These are phyloP conservation scores for Fusarium sp. DNA, from an alignment of 2,329 filamentous ascomycete genomes.

Conservation along the genomic window DNA sequence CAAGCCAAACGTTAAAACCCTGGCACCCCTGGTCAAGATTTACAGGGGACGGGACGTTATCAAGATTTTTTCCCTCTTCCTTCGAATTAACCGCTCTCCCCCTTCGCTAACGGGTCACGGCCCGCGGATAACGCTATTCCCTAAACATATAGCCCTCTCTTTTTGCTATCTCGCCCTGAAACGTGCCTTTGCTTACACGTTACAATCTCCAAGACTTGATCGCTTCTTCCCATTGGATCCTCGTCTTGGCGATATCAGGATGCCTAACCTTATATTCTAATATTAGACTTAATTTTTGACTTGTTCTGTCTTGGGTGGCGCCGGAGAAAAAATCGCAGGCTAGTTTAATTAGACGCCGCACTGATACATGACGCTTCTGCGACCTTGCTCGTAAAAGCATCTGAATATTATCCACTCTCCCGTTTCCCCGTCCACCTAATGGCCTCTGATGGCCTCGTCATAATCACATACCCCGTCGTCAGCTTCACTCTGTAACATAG, in stretches of 20 bases:
- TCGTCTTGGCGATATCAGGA: neutral
- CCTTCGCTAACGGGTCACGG: conserved; percentile 22
- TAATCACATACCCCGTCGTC: neutral
- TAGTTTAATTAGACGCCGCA: conserved; percentile 26
- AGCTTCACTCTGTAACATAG: neutral
- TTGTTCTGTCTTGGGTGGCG: neutral
- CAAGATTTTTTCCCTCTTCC: neutral
- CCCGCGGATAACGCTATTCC: conserved; percentile 5
- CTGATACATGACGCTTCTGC: conserved; percentile 25
- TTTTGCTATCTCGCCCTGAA: conserved; percentile 7
- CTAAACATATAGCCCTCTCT: neutral
- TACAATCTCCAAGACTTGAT: neutral
- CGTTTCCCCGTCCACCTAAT: neutral
- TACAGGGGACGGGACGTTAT: conserved; percentile 9
- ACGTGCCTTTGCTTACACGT: conserved; percentile 7
- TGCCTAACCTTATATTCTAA: conserved; percentile 22
- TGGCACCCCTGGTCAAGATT: conserved; percentile 9
- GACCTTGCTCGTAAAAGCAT: conserved; percentile 10
- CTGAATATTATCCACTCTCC: neutral
- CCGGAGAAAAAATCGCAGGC: neutral
- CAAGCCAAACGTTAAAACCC: neutral
- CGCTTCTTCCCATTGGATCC: neutral
- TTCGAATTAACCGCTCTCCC: neutral
- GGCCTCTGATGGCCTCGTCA: neutral
- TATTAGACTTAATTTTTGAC: conserved; percentile 7